A percentile compares a stretch with the other conserved stretches of the same genome.
Evolutionary conservation across 805 yeast genomes (phyloP).

Genomic region (Candida palmyrensis): DNA sequence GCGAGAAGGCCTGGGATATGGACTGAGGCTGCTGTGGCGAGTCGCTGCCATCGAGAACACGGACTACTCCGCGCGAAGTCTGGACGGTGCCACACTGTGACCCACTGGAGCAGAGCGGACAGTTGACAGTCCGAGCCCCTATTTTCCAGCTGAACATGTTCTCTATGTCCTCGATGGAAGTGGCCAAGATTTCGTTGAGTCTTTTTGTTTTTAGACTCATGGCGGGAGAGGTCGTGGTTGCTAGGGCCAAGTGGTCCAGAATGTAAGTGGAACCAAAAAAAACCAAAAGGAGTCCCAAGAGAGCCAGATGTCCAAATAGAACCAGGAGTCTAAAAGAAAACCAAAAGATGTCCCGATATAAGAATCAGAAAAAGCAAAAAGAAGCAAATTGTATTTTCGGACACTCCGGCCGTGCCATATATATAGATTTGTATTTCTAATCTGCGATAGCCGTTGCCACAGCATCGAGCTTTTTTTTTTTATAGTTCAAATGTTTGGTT

Average conservation of each 20-base stretch:
- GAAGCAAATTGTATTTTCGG: no score
- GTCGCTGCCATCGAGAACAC: background rate
- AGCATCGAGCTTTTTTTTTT: no score
- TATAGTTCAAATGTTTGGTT: no score
- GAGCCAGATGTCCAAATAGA: background rate
- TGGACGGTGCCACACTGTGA: background rate
- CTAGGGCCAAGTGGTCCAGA: background rate
- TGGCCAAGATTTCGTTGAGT: conserved; percentile 18
- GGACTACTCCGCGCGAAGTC: background rate
- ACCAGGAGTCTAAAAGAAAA: background rate
- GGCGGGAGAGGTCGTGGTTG: background rate
- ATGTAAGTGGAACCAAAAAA: background rate
- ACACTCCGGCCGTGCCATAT: no score
- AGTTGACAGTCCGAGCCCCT: conserved; percentile 3
- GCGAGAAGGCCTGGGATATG: no score
- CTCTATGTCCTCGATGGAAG: conserved; percentile 19
- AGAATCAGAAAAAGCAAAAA: no score
- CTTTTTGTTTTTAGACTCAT: conserved; percentile 14
- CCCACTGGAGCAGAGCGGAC: background rate
- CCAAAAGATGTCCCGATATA: no score
- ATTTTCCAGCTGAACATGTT: conserved; percentile 13
- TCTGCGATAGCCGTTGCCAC: no score
- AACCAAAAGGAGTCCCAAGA: background rate
- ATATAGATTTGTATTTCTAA: no score
- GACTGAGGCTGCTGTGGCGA: no score